Percentiles rank a stretch among this genome's conserved stretches.
Evolutionary conservation across 495 filamentous ascomycete genomes (phyloP).

Genomic region (Neurospora sp.): DNA sequence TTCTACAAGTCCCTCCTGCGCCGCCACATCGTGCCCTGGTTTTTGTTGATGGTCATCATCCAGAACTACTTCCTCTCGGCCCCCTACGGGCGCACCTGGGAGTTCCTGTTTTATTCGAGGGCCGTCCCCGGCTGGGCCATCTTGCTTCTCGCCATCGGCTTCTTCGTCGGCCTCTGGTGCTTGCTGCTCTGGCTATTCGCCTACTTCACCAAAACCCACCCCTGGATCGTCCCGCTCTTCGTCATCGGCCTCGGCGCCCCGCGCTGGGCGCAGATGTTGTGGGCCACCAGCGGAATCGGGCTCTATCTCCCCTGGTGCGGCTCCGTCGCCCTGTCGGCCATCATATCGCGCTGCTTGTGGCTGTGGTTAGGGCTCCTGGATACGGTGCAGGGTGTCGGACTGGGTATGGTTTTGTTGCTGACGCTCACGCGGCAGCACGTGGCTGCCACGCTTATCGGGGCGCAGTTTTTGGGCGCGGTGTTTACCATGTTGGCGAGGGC

Average conservation of each 20-base stretch:
- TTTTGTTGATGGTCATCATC: constrained; percentile 48
- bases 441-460: constrained; percentile 42
- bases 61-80: constrained; percentile 55
- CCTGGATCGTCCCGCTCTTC: constrained; percentile 55
- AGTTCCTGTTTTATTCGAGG: constrained; percentile 43
- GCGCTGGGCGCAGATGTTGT: constrained; percentile 54
- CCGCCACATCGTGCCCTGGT: constrained; percentile 49
- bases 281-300: constrained; percentile 45
- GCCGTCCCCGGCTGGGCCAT: constrained; percentile 43
- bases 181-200: constrained; percentile 35
- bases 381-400: constrained; percentile 46
- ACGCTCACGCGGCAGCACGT: constrained; percentile 51
- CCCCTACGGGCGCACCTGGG: constrained; percentile 52
- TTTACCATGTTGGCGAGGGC: constrained; percentile 46
- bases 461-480: constrained; percentile 44
- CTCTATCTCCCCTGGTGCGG: constrained; percentile 49
- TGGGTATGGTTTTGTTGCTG: constrained; percentile 52
- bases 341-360: constrained; percentile 46
- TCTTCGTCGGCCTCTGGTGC: constrained; percentile 50
- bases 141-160: constrained; percentile 39
- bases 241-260: constrained; percentile 51
- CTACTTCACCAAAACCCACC: constrained; percentile 39
- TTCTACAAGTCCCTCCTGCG: constrained; percentile 47
- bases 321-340: constrained; percentile 30
- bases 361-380: constrained; percentile 54